Percentiles rank a stretch among this genome's conserved stretches.
phyloP scores from a whole-genome alignment of 164 flowering plant genomes.

The Chloranthus sessilifolius region DNA sequence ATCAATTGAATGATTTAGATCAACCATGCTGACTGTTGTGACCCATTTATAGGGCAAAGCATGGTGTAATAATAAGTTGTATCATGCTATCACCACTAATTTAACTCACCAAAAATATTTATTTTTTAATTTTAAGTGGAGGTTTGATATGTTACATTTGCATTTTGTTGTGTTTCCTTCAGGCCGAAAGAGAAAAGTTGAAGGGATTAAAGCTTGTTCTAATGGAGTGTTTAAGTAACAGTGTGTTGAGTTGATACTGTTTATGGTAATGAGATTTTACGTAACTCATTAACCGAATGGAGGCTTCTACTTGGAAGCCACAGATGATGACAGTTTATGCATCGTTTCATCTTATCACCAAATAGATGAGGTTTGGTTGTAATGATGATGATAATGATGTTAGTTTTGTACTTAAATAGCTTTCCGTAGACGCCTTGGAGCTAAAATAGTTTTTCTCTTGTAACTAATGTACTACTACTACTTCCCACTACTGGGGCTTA shows the following conservation, averaged over 20 bases:
- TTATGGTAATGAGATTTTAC: background rate
- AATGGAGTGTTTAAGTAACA: constrained; percentile 38
- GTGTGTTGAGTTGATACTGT: constrained; percentile 18
- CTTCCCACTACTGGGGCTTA: background rate
- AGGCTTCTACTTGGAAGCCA: background rate
- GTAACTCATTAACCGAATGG: background rate
- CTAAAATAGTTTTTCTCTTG: background rate
- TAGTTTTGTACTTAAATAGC: background rate
- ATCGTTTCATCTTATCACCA: background rate
- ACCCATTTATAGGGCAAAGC: background rate
- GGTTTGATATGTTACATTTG: too few species aligned
- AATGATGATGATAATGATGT: background rate
- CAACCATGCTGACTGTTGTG: background rate
- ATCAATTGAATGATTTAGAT: background rate
- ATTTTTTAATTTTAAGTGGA: too few species aligned
- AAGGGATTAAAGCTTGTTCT: constrained; percentile 35
- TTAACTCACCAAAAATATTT: too few species aligned
- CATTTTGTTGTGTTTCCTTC: constrained; percentile 18
- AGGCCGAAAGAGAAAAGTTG: constrained; percentile 54
- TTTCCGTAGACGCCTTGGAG: background rate
- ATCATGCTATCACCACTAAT: too few species aligned
- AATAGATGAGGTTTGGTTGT: background rate
- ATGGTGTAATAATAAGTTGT: background rate
- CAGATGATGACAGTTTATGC: background rate
- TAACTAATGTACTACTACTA: background rate